phyloP scores from a whole-genome alignment of 768 basidiomycete genomes.

The Pleurotus djamor region DNA sequence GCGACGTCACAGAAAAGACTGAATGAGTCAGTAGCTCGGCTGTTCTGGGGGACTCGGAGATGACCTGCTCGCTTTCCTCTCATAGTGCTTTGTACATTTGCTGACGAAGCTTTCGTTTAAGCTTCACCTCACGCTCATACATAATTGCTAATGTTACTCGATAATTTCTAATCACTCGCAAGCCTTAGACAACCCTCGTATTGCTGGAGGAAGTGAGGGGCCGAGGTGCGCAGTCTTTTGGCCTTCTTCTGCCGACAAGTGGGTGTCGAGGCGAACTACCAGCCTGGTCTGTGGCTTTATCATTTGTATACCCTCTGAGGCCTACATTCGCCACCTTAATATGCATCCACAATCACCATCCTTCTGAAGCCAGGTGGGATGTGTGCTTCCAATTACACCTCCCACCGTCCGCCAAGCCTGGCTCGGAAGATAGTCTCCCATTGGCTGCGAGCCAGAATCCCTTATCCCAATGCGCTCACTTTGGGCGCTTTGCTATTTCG shows the following conservation, averaged over 20 bases:
- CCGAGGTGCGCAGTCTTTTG: background rate
- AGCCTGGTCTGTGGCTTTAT: no score
- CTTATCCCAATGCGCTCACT: no score
- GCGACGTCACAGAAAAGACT: slow-evolving; percentile 45
- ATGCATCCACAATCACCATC: no score
- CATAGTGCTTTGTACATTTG: background rate
- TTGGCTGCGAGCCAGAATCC: background rate
- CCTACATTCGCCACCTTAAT: no score
- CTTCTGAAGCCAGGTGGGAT: no score
- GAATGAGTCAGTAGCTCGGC: slow-evolving; percentile 14
- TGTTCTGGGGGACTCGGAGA: background rate
- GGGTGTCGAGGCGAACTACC: no score
- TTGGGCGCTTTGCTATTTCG: background rate
- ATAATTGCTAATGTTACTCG: background rate
- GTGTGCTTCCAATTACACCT: no score
- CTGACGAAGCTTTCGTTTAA: background rate
- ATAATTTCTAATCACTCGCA: background rate
- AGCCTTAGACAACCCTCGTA: background rate
- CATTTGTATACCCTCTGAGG: no score
- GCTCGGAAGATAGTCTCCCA: background rate
- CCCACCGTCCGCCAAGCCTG: no score
- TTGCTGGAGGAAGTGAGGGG: background rate
- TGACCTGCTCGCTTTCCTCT: background rate
- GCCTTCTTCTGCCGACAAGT: background rate
- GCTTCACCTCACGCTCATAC: background rate